These are phyloP conservation scores for Xerocomellus intermedius DNA, from an alignment of 768 basidiomycete species.

Conservation along the genomic window DNA sequence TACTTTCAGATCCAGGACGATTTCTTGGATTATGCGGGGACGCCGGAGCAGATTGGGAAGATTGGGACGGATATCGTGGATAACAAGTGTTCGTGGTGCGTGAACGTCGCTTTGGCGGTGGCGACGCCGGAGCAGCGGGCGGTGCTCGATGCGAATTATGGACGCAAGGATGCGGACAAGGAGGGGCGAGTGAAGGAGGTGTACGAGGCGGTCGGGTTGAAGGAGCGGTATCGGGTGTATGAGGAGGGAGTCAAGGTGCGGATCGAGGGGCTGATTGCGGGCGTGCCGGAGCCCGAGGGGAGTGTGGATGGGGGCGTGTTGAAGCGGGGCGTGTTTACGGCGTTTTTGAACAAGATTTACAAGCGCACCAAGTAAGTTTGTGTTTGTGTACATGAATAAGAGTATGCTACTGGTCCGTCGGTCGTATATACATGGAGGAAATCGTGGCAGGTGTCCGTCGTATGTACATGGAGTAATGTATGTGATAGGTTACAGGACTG, in stretches of 20 bases:
- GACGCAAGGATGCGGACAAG: conserved; percentile 47
- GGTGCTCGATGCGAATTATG: conserved; percentile 67
- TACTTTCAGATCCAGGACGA: conserved; percentile 99
- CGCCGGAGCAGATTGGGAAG: conserved; percentile 92
- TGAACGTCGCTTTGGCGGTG: conserved; percentile 78
- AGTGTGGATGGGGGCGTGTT: conserved; percentile 42
- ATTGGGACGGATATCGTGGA: conserved; percentile 98
- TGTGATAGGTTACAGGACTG: not conserved
- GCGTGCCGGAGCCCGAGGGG: conserved; percentile 58
- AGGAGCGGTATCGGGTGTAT: conserved; percentile 68
- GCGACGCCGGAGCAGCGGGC: conserved; percentile 55
- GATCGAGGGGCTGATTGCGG: conserved; percentile 67
- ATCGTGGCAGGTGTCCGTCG: too few relatives aligned
- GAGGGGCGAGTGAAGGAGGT: conserved; percentile 64
- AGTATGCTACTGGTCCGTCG: too few relatives aligned
- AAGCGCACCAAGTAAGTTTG: not conserved
- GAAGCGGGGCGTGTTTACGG: conserved; percentile 40
- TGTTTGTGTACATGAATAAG: too few relatives aligned
- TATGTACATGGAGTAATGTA: too few relatives aligned
- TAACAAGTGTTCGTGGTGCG: conserved; percentile 98
- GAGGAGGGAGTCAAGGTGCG: conserved; percentile 71
- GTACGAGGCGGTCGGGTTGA: conserved; percentile 67
- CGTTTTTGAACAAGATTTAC: not conserved
- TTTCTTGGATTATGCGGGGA: conserved; percentile 89
- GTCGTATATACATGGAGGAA: too few relatives aligned